phyloP scores from a whole-genome alignment of 139 green algal genomes.

The Tetratostichococcus sp. region DNA sequence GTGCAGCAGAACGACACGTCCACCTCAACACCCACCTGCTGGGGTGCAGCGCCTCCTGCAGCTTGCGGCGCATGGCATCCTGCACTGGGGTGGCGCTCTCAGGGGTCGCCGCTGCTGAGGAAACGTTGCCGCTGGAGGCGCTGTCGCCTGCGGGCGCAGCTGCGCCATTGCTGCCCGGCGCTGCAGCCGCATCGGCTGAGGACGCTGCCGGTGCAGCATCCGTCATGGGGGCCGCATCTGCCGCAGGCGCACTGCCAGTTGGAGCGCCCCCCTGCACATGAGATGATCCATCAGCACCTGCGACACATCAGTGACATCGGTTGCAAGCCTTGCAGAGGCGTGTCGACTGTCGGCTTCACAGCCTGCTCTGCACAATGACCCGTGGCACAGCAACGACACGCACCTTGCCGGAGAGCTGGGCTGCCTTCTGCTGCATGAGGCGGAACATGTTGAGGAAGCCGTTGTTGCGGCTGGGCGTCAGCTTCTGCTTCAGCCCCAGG shows the following conservation, averaged over 20 bases:
- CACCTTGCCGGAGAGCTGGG: slow-evolving; percentile 38
- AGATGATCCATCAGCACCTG: too few relatives aligned
- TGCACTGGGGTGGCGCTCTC: slow-evolving; percentile 31
- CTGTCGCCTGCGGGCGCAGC: neutral
- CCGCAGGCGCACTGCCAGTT: slow-evolving; percentile 1
- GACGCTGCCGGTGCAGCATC: too few relatives aligned
- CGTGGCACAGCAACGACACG: too few relatives aligned
- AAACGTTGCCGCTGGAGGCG: neutral
- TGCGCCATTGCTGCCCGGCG: neutral
- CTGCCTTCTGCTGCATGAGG: slow-evolving; percentile 82
- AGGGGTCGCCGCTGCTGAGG: neutral
- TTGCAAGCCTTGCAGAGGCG: too few relatives aligned
- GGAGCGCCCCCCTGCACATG: neutral
- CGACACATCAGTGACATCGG: too few relatives aligned
- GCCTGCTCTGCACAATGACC: too few relatives aligned
- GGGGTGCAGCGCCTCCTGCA: slow-evolving; percentile 2
- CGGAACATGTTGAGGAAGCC: slow-evolving; percentile 96
- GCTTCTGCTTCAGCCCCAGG: slow-evolving; percentile 89
- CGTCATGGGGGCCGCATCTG: neutral
- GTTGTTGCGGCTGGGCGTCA: slow-evolving; percentile 97
- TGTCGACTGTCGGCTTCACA: too few relatives aligned
- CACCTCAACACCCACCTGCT: neutral
- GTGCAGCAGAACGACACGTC: neutral
- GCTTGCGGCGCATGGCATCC: slow-evolving; percentile 37
- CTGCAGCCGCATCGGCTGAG: neutral